Evolutionary conservation across 2,329 filamentous ascomycete species (phyloP), one percentile per base, ranked within the genome.

Genomic region (Trematosphaeria pertusa): DNA sequence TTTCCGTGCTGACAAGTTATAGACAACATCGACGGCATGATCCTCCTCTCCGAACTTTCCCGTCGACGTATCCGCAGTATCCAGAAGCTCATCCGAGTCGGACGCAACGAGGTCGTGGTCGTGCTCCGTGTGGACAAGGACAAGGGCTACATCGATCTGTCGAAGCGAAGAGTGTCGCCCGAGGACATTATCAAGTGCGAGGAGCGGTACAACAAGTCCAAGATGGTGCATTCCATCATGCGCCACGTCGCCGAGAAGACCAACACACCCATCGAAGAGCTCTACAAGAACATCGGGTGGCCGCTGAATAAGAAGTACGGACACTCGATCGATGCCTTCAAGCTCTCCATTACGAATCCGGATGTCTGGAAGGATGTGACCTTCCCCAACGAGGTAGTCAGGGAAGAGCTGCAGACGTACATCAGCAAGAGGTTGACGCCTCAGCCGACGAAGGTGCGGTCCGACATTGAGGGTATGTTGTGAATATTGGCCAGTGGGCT

Each of bases 21-120:
- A 70, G 94, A 99, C 78, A 97, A 97, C 79, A 99, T 99, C 69
- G 95, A 99, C 73, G 94, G 94, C 85, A 99, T 99, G 95, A 99
- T 99, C 69, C 81, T 99, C 61, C 90, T 99, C 59, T 96, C 91
- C 67, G 94, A 99, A 78, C 85, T 99, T 57, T 99, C 95, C 50
- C 87, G 94, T 82, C 86, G 94, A 84, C 94, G 94, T 87, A 99
- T 99, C 70, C 83, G 94, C 81, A 91, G 87, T 83, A 99, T 99
- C 68, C 95, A 99, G 77, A 99, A 99, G 79, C 87, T 99, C 61
- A 99, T 99, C 67, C 87, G 94, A 60, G 94, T 99, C 54, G 95
- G 95, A 48, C 88, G 95, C 65, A 99, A 99, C 71, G 94, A 99
- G 76, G 94, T 99, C 45, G 94, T 99, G 42, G 95, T 99, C 36